Evolutionary conservation across 352 stramenopile species (phyloP), one percentile per base, ranked within the genome.

Genomic region (Pythium rhizo-oryzae): DNA sequence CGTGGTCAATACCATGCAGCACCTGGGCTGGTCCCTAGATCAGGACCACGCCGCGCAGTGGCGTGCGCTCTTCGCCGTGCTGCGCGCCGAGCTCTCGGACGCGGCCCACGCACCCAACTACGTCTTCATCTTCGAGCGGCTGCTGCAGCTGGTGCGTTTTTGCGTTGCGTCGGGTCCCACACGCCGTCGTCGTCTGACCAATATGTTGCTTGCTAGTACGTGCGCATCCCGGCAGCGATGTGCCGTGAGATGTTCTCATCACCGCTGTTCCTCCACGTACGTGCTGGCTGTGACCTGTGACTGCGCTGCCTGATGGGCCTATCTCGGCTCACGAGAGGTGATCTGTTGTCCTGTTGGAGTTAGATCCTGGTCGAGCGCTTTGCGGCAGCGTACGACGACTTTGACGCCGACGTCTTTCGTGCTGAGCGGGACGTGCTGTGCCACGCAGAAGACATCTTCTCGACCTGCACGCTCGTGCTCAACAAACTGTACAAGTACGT

Each of bases 311-410:
- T 2, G 28, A 33, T 7, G 28, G 28, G 28, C 28, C n/a, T 54
- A 5, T 33, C 28, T 2, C 44, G 35, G 12, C 16, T 56, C 24
- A 33, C 47, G 7, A 33, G 8, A 33, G 7, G 13, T 11, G 28
- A 41, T 13, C 28, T 4, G 23, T 56, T 56, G n/a, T 56, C 0
- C 15, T 41, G 8, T 56, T 24, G 15, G 5, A n/a, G n/a, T n/a
- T 24, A 94, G 86, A 64, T 93, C 33, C 52, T 90, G 39, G 81
- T 89, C 4, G 72, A 90, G 61, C 77, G 84, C n/a, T 84, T 92
- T 35, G 81, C 79, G 1, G 70, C 72, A 21, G 75, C 76, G 16
- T 87, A 88, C 61, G 71, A 79, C 30, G 72, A 72, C 2, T 76
- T 83, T 50, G 77, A 90, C 52, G 72, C 69, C 13, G 83, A 90